A percentile compares a stretch with the other conserved stretches of the same genome.
These are phyloP conservation scores for Isatis lusitanica DNA, from an alignment of 441 rosid genomes.

Conservation along the genomic window DNA sequence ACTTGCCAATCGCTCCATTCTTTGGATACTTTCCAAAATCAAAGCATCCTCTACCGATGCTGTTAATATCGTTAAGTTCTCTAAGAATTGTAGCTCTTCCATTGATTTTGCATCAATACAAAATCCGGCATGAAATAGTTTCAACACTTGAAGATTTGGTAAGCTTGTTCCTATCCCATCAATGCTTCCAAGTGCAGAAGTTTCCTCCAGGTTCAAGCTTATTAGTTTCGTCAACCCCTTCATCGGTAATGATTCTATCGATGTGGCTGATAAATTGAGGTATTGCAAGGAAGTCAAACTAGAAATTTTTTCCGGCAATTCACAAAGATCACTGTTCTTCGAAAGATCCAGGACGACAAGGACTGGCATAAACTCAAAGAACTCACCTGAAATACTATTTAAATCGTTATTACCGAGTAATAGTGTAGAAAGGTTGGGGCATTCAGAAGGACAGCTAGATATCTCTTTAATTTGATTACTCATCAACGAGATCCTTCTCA, in stretches of 20 bases:
- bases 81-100: background rate
- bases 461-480: background rate
- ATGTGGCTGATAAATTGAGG: too few species aligned
- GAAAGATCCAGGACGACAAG: conserved; percentile 30
- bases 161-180: background rate
- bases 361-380: conserved; percentile 31
- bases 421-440: background rate
- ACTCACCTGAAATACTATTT: background rate
- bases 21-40: too few species aligned
- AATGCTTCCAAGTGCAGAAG: too few species aligned
- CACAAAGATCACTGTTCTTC: background rate
- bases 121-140: background rate
- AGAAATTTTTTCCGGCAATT: background rate
- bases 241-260: too few species aligned
- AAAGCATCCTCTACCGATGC: too few species aligned
- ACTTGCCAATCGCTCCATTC: too few species aligned
- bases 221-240: too few species aligned
- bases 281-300: too few species aligned
- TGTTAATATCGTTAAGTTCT: too few species aligned
- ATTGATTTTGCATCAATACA: background rate
- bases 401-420: background rate
- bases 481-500: conserved; percentile 32
- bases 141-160: background rate
- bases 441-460: background rate
- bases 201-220: too few species aligned